Base-by-base conservation (phyloP, 2,329 filamentous ascomycete species). In the Diaporthe citri region DNA sequence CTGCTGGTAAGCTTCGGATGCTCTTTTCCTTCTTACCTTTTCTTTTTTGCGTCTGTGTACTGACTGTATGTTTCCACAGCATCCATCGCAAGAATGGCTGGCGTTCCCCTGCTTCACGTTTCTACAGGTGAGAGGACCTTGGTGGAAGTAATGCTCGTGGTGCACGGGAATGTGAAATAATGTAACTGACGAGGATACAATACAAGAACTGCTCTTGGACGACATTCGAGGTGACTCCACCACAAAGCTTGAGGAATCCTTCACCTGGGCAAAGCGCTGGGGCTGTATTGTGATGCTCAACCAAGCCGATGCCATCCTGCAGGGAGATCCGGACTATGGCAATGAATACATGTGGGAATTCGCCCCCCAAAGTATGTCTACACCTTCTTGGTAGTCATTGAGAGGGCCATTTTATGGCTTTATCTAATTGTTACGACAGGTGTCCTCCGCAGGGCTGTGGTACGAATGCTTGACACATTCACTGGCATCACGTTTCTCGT, bases 401-500 rank as follows among this genome's bases (percentile, higher is more conserved):
- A 34, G 20, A 22, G 28, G 4, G 15, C 13, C 8, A 6, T 9
- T n/a, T 0, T 10, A 34, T 34, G 28, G 10, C 1, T 15, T 2
- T 2, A 4, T 1, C 31, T 59, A 15, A 34, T 59, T 1, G 13
- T 2, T n/a, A 20, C 4, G 3, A n/a, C 20, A 59, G 56, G 12
- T 25, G 9, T 39, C 9, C 22, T 59, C 9, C 56, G 56, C 8
- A 59, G 20, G n/a, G 20, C 28, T n/a, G 9, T 39, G 7, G 6
- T 22, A 10, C 4, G 34, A 8, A 41, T 41, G 56, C 20, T 60
- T 34, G 56, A 60, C 56, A n/a, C 3, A 0, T 60, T 60, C 12
- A 39, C 56, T n/a, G 56, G 56, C 34, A 60, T 60, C 9, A 60
- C 56, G 5, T 60, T 60, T 15, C 56, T 60, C 34, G 25, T 60